A percentile compares a stretch with the other conserved stretches of the same genome.
These are phyloP conservation scores for Aquilaria malaccensis DNA, from an alignment of 345 rosid species.

Conservation along the genomic window DNA sequence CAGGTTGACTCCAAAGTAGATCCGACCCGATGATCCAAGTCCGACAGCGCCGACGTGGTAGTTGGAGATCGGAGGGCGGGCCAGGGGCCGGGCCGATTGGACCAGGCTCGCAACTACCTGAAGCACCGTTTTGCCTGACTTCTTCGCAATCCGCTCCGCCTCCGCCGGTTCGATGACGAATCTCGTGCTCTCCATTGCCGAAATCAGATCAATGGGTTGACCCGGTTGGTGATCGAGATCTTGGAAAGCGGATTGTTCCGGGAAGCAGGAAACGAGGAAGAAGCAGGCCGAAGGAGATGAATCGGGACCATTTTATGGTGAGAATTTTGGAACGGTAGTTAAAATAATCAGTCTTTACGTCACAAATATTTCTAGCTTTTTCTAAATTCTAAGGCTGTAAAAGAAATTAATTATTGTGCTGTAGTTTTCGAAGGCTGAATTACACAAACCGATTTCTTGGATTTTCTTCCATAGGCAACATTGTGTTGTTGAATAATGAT, in stretches of 20 bases:
- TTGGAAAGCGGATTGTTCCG: neutral
- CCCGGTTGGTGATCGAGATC: slow-evolving; percentile 12
- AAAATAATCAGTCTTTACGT: too few species aligned
- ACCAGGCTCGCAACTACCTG: slow-evolving; percentile 70
- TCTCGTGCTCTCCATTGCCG: slow-evolving; percentile 39
- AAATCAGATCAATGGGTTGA: slow-evolving; percentile 14
- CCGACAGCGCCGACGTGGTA: slow-evolving; percentile 82
- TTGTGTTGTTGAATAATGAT: too few species aligned
- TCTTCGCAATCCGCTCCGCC: slow-evolving; percentile 59
- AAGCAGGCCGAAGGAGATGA: neutral
- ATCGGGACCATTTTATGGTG: slow-evolving; percentile 3
- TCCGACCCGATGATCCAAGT: slow-evolving; percentile 79
- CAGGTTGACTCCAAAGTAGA: slow-evolving; percentile 78
- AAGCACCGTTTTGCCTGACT: slow-evolving; percentile 38
- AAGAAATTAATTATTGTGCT: neutral
- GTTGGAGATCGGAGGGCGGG: slow-evolving; percentile 81
- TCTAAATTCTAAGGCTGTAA: neutral
- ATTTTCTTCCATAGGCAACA: too few species aligned
- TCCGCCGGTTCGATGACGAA: slow-evolving; percentile 66
- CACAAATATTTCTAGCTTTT: too few species aligned
- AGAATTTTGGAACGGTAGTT: neutral
- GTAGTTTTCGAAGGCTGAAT: too few species aligned
- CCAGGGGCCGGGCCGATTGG: slow-evolving; percentile 48
- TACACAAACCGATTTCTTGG: too few species aligned
- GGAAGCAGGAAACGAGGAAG: neutral